Evolutionary conservation across 495 filamentous ascomycete genomes (phyloP).

Genomic region (Recurvomyces mirabilis): DNA sequence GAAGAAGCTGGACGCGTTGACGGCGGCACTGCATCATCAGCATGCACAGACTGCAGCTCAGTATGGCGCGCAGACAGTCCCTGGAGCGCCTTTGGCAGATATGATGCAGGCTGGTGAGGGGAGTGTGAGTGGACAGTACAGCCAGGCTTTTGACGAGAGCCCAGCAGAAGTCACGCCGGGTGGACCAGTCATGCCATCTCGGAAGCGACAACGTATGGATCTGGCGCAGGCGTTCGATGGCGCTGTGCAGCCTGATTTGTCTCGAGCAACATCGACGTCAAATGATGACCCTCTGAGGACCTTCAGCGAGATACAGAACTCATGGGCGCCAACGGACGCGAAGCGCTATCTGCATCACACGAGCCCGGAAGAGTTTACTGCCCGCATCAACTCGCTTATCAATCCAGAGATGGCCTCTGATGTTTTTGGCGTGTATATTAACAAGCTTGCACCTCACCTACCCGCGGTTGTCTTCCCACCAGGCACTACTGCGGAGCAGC

Average conservation of each 20-base stretch:
- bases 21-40: constrained; percentile 51
- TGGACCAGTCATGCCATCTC: background rate
- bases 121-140: constrained; percentile 6
- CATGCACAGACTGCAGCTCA: constrained; percentile 33
- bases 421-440: constrained; percentile 59
- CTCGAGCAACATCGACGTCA: background rate
- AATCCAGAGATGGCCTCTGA: constrained; percentile 47
- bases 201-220: constrained; percentile 14
- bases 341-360: constrained; percentile 12
- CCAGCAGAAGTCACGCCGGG: background rate
- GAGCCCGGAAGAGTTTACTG: constrained; percentile 16
- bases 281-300: constrained; percentile 1
- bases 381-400: constrained; percentile 50
- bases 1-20: constrained; percentile 85
- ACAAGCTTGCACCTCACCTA: constrained; percentile 57
- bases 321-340: constrained; percentile 7
- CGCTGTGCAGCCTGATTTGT: background rate
- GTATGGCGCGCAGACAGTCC: constrained; percentile 26
- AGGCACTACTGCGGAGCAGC: constrained; percentile 50
- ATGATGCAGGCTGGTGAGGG: constrained; percentile 11
- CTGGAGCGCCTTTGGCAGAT: constrained; percentile 21
- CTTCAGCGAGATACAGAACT: constrained; percentile 4
- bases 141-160: constrained; percentile 1
- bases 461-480: constrained; percentile 68
- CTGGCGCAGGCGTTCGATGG: background rate